Evolutionary conservation across 2,329 filamentous ascomycete genomes (phyloP).

Genomic region (Sporothrix globosa): DNA sequence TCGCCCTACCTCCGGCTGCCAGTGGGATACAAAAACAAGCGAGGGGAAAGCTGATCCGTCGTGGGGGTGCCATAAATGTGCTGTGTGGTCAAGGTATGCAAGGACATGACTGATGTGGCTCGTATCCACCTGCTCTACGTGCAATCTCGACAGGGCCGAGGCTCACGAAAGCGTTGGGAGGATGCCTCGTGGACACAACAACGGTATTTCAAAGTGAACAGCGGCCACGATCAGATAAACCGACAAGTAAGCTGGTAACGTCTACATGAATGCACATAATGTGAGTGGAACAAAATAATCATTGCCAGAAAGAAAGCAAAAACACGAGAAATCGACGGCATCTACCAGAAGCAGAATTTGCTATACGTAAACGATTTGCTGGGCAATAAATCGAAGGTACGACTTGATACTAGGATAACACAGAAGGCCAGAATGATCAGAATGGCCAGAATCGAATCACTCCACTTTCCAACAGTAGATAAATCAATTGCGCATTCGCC

Average conservation of each 20-base stretch:
- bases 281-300: neutral
- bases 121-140: neutral
- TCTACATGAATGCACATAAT: neutral
- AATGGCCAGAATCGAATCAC: slow-evolving; percentile 4
- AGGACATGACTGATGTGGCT: neutral
- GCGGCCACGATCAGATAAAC: neutral
- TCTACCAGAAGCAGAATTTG: neutral
- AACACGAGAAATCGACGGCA: neutral
- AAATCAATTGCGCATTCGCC: neutral
- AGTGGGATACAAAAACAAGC: slow-evolving; percentile 23
- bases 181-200: neutral
- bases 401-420: too few relatives aligned
- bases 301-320: neutral
- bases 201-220: neutral
- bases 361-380: neutral
- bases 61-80: neutral
- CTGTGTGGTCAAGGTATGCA: neutral
- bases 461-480: neutral
- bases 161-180: too few relatives aligned
- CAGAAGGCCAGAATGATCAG: neutral
- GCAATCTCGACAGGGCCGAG: neutral
- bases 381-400: too few relatives aligned
- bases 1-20: neutral
- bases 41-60: slow-evolving; percentile 16
- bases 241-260: neutral